Evolutionary conservation across 495 filamentous ascomycete species (phyloP).

Genomic region (Penicillium pulvis): DNA sequence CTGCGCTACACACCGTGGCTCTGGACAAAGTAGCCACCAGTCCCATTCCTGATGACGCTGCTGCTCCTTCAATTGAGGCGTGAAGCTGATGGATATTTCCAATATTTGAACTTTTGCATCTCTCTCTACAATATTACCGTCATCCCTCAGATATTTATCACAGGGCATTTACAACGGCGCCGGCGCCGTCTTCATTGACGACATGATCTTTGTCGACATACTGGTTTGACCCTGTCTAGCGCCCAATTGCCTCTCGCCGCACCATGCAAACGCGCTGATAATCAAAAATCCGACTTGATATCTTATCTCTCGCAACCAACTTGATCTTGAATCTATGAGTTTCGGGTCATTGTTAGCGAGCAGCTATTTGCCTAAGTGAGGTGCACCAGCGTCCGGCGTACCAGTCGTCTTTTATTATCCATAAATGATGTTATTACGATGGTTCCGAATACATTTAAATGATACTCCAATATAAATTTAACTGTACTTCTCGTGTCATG

Average conservation of each 20-base stretch:
- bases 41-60: slow-evolving; percentile 33
- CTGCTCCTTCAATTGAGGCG: slow-evolving; percentile 13
- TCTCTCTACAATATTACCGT: not conserved
- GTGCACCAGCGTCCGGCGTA: not conserved
- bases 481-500: not conserved
- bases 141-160: not conserved
- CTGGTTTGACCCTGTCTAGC: not conserved
- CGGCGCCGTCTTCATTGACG: slow-evolving; percentile 22
- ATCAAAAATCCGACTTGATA: not conserved
- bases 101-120: not conserved
- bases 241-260: not conserved
- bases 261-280: not conserved
- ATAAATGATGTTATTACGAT: slow-evolving; percentile 11
- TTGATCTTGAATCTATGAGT: not conserved
- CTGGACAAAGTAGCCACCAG: slow-evolving; percentile 59
- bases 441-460: slow-evolving; percentile 7
- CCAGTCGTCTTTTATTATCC: slow-evolving; percentile 6
- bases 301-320: not conserved
- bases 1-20: slow-evolving; percentile 78
- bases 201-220: slow-evolving; percentile 11
- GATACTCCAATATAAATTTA: not conserved
- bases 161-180: slow-evolving; percentile 14
- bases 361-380: not conserved
- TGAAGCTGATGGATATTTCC: slow-evolving; percentile 12
- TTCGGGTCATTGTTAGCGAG: not conserved